Base-by-base conservation (phyloP, 495 filamentous ascomycete genomes). In the Paragyromitra xinjiangensis region DNA sequence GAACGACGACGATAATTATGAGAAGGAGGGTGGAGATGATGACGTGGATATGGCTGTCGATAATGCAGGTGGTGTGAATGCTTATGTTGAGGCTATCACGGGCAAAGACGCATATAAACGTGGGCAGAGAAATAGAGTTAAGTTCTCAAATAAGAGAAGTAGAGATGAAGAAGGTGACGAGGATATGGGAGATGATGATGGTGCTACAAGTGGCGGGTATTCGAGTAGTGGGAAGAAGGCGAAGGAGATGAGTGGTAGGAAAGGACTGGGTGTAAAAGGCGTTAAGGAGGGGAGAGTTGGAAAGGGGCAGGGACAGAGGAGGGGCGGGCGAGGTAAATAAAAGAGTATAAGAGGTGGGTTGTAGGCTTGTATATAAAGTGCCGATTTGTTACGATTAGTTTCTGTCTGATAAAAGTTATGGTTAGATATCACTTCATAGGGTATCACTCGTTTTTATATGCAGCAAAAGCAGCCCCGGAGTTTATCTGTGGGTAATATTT, bases 51-150 rank as follows among this genome's bases (percentile, higher is more conserved):
- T 85, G 51, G 84, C 84, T 4, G 86, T 79, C 24, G 85, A 84
- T 69, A 84, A 80, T 0, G 90, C 89, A 73, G 88, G 85, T 29
- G 92, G 93, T 16, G 90, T 98, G 22, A 92, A 93, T 78, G 95
- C 95, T 40, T 99, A 98, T 83, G 93, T 99, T 14, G 90, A 92
- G 48, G 96, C 96, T 24, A 90, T 99, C 45, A 91, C 89, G 74
- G 92, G 96, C 63, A 91, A 91, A 71, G 93, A 97, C 83, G 92
- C 91, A 1, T 90, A 92, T 44, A 89, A 90, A 70, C 88, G 94
- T 44, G 95, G 96, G 24, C 91, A 92, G 78, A 89, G 91, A 67
- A 94, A 95, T 22, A 91, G 92, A 84, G 84, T 98, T 70, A 98
- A 96, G 87, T 97, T 97, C 85, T 89, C 87, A 16, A 92, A 91